phyloP scores from a whole-genome alignment of 805 yeast genomes.

The Candida saitoana region DNA sequence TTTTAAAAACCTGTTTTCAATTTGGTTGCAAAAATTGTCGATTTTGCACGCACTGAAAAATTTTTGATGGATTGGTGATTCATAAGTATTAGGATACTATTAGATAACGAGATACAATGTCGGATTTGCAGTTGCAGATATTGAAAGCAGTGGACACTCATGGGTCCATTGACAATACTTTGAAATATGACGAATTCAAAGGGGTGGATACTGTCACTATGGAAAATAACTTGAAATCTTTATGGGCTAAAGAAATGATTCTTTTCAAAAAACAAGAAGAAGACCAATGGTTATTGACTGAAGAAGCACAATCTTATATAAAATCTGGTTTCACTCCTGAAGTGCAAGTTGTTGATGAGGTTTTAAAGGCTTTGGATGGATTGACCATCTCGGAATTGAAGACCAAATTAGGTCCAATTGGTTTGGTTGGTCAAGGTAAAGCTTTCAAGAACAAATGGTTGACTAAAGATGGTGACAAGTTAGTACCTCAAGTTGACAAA shows the following conservation, averaged over 20 bases:
- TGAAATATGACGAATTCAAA: conserved; percentile 56
- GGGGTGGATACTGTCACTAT: conserved; percentile 57
- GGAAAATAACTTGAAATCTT: conserved; percentile 81
- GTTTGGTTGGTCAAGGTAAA: conserved; percentile 91
- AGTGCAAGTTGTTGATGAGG: conserved; percentile 69
- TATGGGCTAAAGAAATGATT: conserved; percentile 81
- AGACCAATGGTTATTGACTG: conserved; percentile 70
- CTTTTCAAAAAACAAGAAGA: conserved; percentile 66
- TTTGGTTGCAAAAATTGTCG: neutral
- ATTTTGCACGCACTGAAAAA: neutral
- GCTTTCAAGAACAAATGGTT: conserved; percentile 99
- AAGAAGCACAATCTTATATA: conserved; percentile 78
- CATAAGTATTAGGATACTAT: neutral
- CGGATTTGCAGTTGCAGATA: conserved; percentile 61
- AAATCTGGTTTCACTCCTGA: conserved; percentile 81
- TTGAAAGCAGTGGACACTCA: conserved; percentile 59
- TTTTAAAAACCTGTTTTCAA: too few relatives aligned
- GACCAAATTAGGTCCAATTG: conserved; percentile 72
- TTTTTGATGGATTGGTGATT: neutral
- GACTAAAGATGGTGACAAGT: conserved; percentile 75
- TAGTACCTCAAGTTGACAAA: conserved; percentile 56
- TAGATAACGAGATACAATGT: conserved; percentile 38
- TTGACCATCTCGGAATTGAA: conserved; percentile 75
- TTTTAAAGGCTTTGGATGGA: conserved; percentile 70
- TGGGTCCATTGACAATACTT: conserved; percentile 63